Evolutionary conservation across 208 protist species (phyloP), one percentile per base, ranked within the genome.

Genomic region (Trypanosoma congolense): DNA sequence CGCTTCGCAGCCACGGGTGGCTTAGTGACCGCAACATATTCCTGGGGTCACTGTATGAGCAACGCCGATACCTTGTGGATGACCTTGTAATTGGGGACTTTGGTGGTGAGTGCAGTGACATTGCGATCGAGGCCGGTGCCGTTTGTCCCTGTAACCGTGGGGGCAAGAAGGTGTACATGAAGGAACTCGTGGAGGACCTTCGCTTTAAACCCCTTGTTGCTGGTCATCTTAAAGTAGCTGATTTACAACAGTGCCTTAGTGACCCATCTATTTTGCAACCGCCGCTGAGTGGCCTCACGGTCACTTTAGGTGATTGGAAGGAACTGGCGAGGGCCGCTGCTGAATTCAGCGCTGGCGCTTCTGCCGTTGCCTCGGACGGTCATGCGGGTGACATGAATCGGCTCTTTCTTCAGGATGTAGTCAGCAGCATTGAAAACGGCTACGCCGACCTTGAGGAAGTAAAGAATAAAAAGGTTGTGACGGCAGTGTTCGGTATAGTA

Each of bases 41-140:
- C 30, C 4, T 8, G 35, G 44, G 35, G 9, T 62, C 56, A 3
- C 40, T 74, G 8, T 68, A 67, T 30, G 51, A 53, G 4, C 67
- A 65, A 31, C 50, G 61, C 2, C 47, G 60, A 4, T 73, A 61
- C 26, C 0, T 62, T 4, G 26, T 65, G 29, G 54, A 62, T 5
- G 59, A 67, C 25, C 9, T 67, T 18, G 43, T 73, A 12, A 29
- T 73, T 45, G 59, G 66, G 1, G 47, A 55, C 38, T 73, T 47
- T 48, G 66, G 59, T 33, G 66, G 59, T 10, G 48, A 56, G 1
- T 62, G 51, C 41, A 19, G 18, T 4, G 41, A 16, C 30, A 30
- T 3, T 1, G 35, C 49, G 14, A 35, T 0, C 9, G 14, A 3
- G 18, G 14, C 48, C 14, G 54, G 54, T 1, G 60, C 51, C 33